Base-by-base conservation (phyloP, 495 filamentous ascomycete species). In the Trichocladium antarcticum region DNA sequence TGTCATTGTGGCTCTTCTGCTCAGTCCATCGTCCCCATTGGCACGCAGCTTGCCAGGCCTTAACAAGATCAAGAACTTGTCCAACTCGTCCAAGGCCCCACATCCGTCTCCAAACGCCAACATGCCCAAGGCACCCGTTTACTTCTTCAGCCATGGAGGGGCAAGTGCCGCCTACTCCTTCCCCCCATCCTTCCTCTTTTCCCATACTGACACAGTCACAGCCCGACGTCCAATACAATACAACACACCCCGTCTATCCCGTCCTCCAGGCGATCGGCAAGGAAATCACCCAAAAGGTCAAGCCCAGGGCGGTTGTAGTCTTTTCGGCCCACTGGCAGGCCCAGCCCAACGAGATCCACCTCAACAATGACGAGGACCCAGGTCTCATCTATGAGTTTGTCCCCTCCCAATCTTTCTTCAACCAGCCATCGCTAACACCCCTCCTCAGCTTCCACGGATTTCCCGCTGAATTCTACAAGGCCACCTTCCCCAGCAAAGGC, bases 281-380 rank as follows among this genome's bases (percentile, higher is more conserved):
- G 7, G 87, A 93, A 57, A 93, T 95, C 58, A 89, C 85, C 0
- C 72, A 79, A 22, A 83, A 81, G 57, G 79, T 90, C 28, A 84
- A 84, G 59, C 86, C 86, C 16, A 81, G 79, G 47, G 88, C 87
- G 14, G 74, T 92, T 12, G 83, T 95, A 10, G 85, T 94, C 11
- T 87, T 94, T 63, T 89, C 84, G 10, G 87, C 85, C 20, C 86
- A 94, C 66, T 93, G 88, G 88, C 81, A 89, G 64, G 76, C 71
- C 19, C 68, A 68, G 1, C 60, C 60, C 28, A 66, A 76, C 56
- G 71, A 66, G 3, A 75, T 93, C 46, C 70, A 85, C 57, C 78
- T 92, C 54, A 92, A 92, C 64, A 78, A 74, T 9, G 80, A 77
- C 5, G 81, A 82, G 54, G 65, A 71, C 48, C 83, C 76, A 1